Conservation (phyloP, 768 basidiomycete genomes). For the Trametes coccinea region DNA sequence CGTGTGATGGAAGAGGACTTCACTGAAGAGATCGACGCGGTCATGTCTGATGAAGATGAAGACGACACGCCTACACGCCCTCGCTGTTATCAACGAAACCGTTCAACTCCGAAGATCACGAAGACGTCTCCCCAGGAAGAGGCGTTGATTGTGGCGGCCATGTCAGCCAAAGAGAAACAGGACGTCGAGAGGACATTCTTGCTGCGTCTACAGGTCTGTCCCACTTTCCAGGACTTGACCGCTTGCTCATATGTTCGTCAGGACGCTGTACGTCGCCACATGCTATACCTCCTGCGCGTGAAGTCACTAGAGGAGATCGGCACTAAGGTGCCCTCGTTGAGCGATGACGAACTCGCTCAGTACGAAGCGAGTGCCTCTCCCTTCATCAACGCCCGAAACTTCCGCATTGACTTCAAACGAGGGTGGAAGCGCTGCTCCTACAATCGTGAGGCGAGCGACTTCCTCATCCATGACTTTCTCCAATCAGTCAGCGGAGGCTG, state of each 20-base stretch:
- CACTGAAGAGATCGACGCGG: not conserved
- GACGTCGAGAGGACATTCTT: too few species aligned
- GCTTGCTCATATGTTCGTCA: not conserved
- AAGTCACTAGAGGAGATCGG: not conserved
- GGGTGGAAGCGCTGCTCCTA: not conserved
- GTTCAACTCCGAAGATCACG: too few species aligned
- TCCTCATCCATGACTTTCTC: not conserved
- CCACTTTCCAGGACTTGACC: too few species aligned
- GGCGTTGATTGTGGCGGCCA: too few species aligned
- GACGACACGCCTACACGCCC: not conserved
- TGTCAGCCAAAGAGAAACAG: too few species aligned
- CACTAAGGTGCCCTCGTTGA: not conserved
- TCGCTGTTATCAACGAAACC: too few species aligned
- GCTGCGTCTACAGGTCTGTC: too few species aligned
- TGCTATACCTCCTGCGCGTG: not conserved
- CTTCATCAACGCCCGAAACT: not conserved
- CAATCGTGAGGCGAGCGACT: not conserved
- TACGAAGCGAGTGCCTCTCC: not conserved
- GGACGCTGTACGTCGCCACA: not conserved
- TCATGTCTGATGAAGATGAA: not conserved
- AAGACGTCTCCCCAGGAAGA: too few species aligned
- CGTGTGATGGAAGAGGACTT: not conserved
- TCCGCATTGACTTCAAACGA: not conserved
- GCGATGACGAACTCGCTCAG: not conserved
- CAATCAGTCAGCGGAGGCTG: not conserved